Evolutionary conservation across 352 stramenopile genomes (phyloP), one percentile per base, ranked within the genome.

Genomic region (Phytophthora parvispora): DNA sequence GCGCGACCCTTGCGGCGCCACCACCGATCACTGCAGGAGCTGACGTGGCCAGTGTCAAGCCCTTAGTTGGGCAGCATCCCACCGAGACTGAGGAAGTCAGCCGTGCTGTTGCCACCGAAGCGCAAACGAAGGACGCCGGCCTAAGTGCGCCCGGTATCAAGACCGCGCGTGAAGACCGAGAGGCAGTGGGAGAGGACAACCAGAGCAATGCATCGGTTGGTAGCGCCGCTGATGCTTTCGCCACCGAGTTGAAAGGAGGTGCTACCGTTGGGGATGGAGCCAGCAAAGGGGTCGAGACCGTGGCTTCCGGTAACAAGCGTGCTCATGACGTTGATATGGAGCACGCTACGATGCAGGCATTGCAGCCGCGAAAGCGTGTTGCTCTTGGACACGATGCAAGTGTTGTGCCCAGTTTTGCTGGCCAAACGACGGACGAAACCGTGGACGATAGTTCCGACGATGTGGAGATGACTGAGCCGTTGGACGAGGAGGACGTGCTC

Each of bases 381-480:
- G 69, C 73, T 61, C 22, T 72, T 13, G 38, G 22, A 8, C 28
- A 40, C 13, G 50, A 48, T 10, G 48, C 59, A 12, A 62, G 36
- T 25, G 13, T 20, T 4, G 52, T 56, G 5, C 49, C 53, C 18
- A 70, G 15, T 42, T 69, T 28, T 54, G 40, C 61, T 22, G 63
- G 36, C 4, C 64, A 75, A 64, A 69, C 52, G 12, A 71, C 62
- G 38, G 74, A 78, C 29, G 74, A 75, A 50, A 69, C 60, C 12
- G 60, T 74, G 18, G 63, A 45, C 12, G 69, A 84, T 28, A 77
- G 72, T 64, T 77, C 66, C 2, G 74, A 82, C 28, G 64, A 78
- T 40, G 61, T 72, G 12, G 77, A 81, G 29, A 82, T 78, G 76
- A 59, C 54, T 32, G 67, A 72, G 25, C 36, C 42, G 3, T 45